Evolutionary conservation across 345 rosid species (phyloP).

Genomic region (Eucalyptus polyanthemos): DNA sequence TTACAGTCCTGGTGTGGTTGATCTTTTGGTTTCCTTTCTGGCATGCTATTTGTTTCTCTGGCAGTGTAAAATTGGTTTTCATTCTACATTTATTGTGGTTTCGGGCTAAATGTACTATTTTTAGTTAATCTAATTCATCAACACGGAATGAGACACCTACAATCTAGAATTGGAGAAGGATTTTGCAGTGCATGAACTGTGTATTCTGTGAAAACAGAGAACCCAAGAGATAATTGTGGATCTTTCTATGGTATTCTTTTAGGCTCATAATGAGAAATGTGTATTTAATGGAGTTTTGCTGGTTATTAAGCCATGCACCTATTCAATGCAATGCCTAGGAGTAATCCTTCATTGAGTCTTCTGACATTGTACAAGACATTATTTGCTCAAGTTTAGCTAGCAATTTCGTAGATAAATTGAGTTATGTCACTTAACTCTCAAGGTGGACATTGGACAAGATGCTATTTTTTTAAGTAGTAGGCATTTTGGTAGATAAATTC

Average conservation of each 20-base stretch:
- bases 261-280: neutral
- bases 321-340: neutral
- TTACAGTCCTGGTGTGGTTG: neutral
- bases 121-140: neutral
- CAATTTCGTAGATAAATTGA: neutral
- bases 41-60: neutral
- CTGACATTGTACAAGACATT: neutral
- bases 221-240: neutral
- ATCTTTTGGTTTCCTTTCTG: neutral
- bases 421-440: neutral
- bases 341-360: neutral
- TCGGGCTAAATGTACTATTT: neutral
- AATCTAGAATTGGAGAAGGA: neutral
- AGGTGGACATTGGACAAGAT: neutral
- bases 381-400: neutral
- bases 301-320: neutral
- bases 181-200: neutral
- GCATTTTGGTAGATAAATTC: neutral
- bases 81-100: neutral
- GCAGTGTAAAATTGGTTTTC: neutral
- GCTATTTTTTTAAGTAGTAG: neutral
- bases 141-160: neutral
- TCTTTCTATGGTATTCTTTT: neutral
- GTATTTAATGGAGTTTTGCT: neutral
- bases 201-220: neutral